These are phyloP conservation scores for Anthracocystis walkeri DNA, from an alignment of 1,284 basidiomycete genomes.

Conservation along the genomic window DNA sequence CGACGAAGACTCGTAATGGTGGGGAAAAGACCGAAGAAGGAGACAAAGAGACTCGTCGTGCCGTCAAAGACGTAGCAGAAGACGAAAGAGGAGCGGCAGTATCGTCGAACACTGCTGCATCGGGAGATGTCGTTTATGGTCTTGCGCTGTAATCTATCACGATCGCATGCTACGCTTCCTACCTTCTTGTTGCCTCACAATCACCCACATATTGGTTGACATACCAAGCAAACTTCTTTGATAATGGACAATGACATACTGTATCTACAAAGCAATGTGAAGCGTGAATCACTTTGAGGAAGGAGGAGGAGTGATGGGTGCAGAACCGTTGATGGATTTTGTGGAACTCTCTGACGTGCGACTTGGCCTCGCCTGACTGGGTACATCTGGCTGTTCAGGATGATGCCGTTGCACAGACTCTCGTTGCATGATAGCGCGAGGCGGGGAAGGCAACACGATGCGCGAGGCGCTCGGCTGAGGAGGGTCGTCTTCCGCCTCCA, in stretches of 20 bases:
- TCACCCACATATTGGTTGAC: not conserved
- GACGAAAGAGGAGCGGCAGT: not conserved
- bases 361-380: not conserved
- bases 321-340: constrained; percentile 8
- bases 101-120: not conserved
- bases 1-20: constrained; percentile 4
- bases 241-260: not conserved
- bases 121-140: constrained; percentile 10
- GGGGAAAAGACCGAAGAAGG: not conserved
- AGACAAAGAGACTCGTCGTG: not conserved
- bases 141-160: constrained; percentile 7
- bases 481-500: not conserved
- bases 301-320: constrained; percentile 28
- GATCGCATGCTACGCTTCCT: not conserved
- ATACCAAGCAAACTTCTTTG: too few species aligned
- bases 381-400: too few species aligned
- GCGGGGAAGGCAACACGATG: not conserved
- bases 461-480: not conserved
- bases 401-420: not conserved
- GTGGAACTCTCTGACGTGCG: not conserved
- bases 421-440: not conserved
- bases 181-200: too few species aligned
- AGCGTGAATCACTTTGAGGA: constrained; percentile 12
- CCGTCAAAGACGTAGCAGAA: not conserved
- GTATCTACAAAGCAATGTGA: not conserved